Evolutionary conservation across 2,329 filamentous ascomycete species (phyloP).

Genomic region (Monilinia vaccinii-corymbosi): DNA sequence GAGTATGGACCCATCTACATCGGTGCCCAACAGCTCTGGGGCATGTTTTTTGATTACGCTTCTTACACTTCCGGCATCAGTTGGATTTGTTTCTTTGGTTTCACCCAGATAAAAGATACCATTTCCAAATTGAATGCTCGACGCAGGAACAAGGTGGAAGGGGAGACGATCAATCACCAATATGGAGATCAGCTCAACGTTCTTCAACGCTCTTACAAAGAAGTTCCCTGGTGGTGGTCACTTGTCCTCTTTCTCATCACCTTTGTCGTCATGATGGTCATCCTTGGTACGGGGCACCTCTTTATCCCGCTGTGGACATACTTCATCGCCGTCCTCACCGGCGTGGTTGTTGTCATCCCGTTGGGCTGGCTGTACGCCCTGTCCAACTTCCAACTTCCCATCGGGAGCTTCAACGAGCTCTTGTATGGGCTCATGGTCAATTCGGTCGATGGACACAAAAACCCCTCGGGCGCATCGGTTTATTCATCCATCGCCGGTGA

Average conservation of each 20-base stretch:
- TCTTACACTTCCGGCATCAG: constrained; percentile 48
- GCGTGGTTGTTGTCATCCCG: constrained; percentile 46
- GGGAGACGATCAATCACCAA: constrained; percentile 39
- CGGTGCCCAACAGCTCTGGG: constrained; percentile 48
- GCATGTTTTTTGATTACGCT: constrained; percentile 52
- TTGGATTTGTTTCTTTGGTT: constrained; percentile 50
- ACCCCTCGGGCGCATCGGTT: constrained; percentile 47
- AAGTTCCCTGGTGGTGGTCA: constrained; percentile 53
- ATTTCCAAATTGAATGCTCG: constrained; percentile 36
- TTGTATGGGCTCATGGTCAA: constrained; percentile 52
- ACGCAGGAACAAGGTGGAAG: constrained; percentile 28
- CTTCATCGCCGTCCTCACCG: constrained; percentile 46
- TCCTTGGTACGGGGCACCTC: constrained; percentile 41
- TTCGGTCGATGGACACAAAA: constrained; percentile 40
- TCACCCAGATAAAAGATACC: constrained; percentile 37
- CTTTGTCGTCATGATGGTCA: constrained; percentile 41
- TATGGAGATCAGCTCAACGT: constrained; percentile 51
- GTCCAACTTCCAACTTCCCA: constrained; percentile 44
- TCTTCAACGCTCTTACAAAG: constrained; percentile 46
- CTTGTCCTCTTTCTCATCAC: constrained; percentile 39
- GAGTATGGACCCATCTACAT: constrained; percentile 47
- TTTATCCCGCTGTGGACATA: constrained; percentile 53
- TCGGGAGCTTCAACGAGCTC: constrained; percentile 51
- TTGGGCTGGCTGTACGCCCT: constrained; percentile 51
- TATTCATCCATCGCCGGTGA: constrained; percentile 53